Conservation (phyloP, 768 basidiomycete species). For the Goffeauzyma gilvescens region DNA sequence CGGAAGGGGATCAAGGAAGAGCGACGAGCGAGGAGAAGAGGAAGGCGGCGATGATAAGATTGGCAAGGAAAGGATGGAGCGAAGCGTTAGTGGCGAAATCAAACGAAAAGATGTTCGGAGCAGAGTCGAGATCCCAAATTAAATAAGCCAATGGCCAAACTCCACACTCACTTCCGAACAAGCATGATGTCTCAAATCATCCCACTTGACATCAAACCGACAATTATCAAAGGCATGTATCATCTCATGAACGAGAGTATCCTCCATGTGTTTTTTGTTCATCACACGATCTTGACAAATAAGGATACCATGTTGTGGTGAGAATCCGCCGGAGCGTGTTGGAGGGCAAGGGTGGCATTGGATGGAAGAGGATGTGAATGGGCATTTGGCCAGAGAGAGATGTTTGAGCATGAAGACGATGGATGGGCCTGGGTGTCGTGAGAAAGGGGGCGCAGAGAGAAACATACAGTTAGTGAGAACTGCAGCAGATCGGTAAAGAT, state of each 20-base stretch:
- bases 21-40: background rate
- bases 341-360: slow-evolving; percentile 67
- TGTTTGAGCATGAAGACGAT: slow-evolving; percentile 85
- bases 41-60: no score
- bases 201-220: slow-evolving; percentile 84
- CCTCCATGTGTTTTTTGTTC: slow-evolving; percentile 71
- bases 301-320: slow-evolving; percentile 52
- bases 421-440: slow-evolving; percentile 60
- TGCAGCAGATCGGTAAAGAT: no score
- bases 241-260: slow-evolving; percentile 81
- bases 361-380: slow-evolving; percentile 52
- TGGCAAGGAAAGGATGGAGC: no score
- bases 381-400: slow-evolving; percentile 52
- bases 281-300: slow-evolving; percentile 72
- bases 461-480: no score
- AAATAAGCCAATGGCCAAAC: background rate
- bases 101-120: no score
- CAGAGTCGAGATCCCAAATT: background rate
- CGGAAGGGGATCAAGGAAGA: slow-evolving; percentile 1
- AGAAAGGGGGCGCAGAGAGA: background rate
- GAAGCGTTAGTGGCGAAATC: no score
- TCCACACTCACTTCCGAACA: slow-evolving; percentile 69
- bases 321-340: slow-evolving; percentile 61
- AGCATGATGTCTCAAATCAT: slow-evolving; percentile 75
- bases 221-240: slow-evolving; percentile 91